Evolutionary conservation across 2,329 filamentous ascomycete genomes (phyloP), one percentile per base, ranked within the genome.

Genomic region (Balansia obtecta): DNA sequence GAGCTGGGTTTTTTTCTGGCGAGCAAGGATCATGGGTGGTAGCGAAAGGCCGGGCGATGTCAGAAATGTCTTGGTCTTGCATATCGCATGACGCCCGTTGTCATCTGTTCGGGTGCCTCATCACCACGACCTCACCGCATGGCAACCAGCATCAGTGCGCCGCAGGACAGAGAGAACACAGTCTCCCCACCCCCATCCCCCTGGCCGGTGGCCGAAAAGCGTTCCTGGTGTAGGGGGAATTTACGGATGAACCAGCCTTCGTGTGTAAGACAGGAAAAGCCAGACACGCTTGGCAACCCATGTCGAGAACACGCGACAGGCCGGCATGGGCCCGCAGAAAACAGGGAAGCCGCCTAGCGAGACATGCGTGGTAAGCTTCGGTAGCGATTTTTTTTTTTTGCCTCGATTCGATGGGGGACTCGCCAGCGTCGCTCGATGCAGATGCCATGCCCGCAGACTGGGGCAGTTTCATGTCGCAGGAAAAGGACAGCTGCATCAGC

Each of bases 291-390:
- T 37, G 42, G 48, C 42, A 39, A 33, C 32, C 42, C 18, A 45
- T n/a, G 16, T 39, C 9, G 22, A 27, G 4, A n/a, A 27, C 37
- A 47, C 15, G 16, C n/a, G 37, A 47, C 7, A 16, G 38, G 37
- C 45, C 16, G 13, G 33, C 33, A 34, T 34, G 33, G 33, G 32
- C 30, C 22, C 32, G 6, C 33, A 15, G 27, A n/a, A 18, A 22
- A 33, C 37, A 46, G 48, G 48, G 37, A 46, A 46, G n/a, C 48
- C 48, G 37, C 12, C 38, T 41, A 44, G 48, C 37, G 34, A 50
- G 48, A 46, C 48, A 49, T 43, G 9, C 13, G 20, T 22, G 20
- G 20, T 22, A 22, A 22, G 20, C 4, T 22, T 22, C 20, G 4
- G 20, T 22, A 22, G 20, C 20, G 20, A 22, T 22, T 22, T 22